Evolutionary conservation across 371 early-diverging fungal species (phyloP), one percentile per base, ranked within the genome.

Genomic region (Mucor lusitanicus): DNA sequence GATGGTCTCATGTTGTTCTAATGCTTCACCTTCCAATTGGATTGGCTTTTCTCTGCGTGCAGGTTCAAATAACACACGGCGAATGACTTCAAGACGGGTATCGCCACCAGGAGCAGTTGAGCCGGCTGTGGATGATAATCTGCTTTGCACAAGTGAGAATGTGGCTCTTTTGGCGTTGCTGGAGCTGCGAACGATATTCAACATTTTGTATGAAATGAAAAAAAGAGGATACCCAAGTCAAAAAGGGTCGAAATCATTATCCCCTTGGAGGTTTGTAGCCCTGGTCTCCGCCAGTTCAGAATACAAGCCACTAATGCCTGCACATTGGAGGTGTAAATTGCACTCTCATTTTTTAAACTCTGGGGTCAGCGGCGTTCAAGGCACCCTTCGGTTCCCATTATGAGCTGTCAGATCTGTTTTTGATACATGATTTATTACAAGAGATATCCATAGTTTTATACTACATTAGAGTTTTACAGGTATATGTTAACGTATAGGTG

Each of bases 1-100:
- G 57, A 94, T 92, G 3, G 91, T 90, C 72, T 88, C 86, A 59
- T 94, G 92, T 59, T 89, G 75, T 63, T 86, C 82, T 44, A 85
- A 61, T 33, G 82, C 85, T 58, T 88, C 87, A 17, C 79, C 78
- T 48, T 83, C 79, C 27, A 74, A 63, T 23, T 65, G 19, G 50
- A 75, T 74, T 12, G 61, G 71, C 57, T 70, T 67, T 40, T 76
- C 71, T 64, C 88, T 85, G 23, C 82, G 75, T 56, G 86, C 82
- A 35, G 86, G 80, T 60, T 90, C 89, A 61, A 89, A 92, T 54
- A 92, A 80, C 6, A 91, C 86, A 69, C 88, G 87, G 60, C 88
- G 88, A 79, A 92, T 90, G 48, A 85, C 78, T 72, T 92, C 92
- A 68, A 91, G 82, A 61, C 92, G 86, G 30, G 86, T 75, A 66